These are phyloP conservation scores for Umbellularia californica DNA, from an alignment of 164 flowering plant genomes.

Conservation along the genomic window DNA sequence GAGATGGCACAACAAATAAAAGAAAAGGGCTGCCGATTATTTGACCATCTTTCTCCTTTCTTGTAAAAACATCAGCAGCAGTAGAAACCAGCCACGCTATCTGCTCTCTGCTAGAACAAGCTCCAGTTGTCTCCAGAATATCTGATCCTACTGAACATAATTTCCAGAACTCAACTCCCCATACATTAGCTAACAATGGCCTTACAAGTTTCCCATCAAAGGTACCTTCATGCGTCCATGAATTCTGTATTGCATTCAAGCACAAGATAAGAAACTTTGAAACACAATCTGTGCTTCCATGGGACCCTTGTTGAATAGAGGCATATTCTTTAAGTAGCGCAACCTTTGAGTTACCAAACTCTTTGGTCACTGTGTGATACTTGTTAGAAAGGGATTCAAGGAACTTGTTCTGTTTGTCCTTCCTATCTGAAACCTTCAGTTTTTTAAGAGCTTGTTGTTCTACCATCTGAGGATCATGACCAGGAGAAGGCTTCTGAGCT, in stretches of 20 bases:
- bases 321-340: slow-evolving; percentile 1
- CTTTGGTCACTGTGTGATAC: slow-evolving; percentile 10
- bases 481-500: slow-evolving; percentile 11
- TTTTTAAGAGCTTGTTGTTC: slow-evolving; percentile 14
- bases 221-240: slow-evolving; percentile 31
- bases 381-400: background rate
- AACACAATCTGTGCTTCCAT: slow-evolving; percentile 33
- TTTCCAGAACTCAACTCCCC: slow-evolving; percentile 90
- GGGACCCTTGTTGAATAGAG: slow-evolving; percentile 11
- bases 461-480: background rate
- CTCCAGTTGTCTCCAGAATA: slow-evolving; percentile 57
- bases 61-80: slow-evolving; percentile 67
- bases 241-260: slow-evolving; percentile 63
- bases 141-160: slow-evolving; percentile 46
- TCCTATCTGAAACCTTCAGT: slow-evolving; percentile 6
- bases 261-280: slow-evolving; percentile 70
- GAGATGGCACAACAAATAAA: slow-evolving; percentile 67
- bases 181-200: slow-evolving; percentile 44
- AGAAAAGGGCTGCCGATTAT: slow-evolving; percentile 54
- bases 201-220: slow-evolving; percentile 23
- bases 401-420: slow-evolving; percentile 8
- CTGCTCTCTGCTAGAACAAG: slow-evolving; percentile 49
- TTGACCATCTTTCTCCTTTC: slow-evolving; percentile 57
- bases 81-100: slow-evolving; percentile 80
- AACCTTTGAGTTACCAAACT: slow-evolving; percentile 10